Evolutionary conservation across 208 protist genomes (phyloP).

Genomic region (Tritrichomonas foetus): DNA sequence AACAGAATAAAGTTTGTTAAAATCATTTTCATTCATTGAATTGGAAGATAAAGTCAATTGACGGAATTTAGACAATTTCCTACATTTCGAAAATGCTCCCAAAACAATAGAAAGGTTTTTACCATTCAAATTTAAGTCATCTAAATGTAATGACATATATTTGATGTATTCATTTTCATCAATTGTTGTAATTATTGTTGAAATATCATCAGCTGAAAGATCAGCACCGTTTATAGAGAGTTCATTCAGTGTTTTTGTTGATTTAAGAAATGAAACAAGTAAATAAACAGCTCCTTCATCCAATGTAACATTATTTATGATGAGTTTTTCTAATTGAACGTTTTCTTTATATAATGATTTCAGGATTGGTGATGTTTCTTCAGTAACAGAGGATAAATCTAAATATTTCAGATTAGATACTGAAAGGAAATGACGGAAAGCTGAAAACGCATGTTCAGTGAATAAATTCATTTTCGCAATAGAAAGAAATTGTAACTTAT

Average conservation of each 20-base stretch:
- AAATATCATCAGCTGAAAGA: no score
- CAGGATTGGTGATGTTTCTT: not conserved
- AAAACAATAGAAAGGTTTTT: not conserved
- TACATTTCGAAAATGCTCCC: not conserved
- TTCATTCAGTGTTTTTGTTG: no score
- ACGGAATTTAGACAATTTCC: not conserved
- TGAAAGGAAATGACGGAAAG: not conserved
- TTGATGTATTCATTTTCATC: not conserved
- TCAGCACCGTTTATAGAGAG: no score
- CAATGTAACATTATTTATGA: no score
- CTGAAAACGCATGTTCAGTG: not conserved
- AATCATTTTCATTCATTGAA: not conserved
- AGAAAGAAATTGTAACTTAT: not conserved
- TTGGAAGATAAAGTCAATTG: not conserved
- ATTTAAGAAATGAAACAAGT: no score
- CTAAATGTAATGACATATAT: not conserved
- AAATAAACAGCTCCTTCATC: no score
- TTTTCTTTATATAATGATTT: no score
- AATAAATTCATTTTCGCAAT: not conserved
- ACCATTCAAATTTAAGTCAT: not conserved
- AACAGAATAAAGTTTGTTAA: not conserved
- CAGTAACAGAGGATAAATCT: not conserved
- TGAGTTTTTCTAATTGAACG: no score
- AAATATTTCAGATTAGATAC: no score
- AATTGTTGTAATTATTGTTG: no score